Evolutionary conservation across 2,329 filamentous ascomycete species (phyloP).

Genomic region (Fusarium sp.): DNA sequence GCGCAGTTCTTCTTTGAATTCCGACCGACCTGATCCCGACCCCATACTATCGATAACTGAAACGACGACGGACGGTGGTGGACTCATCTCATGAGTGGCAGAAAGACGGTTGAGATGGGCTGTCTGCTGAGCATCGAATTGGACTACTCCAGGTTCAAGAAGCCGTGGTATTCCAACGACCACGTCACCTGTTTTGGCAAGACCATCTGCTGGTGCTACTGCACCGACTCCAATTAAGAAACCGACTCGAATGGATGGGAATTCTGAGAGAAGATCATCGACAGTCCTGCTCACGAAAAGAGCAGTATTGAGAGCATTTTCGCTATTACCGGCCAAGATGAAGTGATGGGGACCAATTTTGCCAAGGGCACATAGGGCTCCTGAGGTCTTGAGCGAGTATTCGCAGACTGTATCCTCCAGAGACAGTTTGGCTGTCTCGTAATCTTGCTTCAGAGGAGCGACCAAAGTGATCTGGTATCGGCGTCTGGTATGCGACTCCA

Average conservation of each 20-base stretch:
- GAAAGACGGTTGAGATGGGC: not conserved
- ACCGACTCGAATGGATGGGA: not conserved
- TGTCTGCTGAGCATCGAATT: not conserved
- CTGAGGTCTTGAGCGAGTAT: not conserved
- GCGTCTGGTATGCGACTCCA: not conserved
- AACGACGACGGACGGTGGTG: rapidly evolving
- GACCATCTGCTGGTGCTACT: rapidly evolving
- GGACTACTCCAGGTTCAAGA: not conserved
- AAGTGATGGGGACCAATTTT: not conserved
- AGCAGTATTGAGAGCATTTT: rapidly evolving
- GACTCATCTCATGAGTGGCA: not conserved
- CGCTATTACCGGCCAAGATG: not conserved
- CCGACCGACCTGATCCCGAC: rapidly evolving
- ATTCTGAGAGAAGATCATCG: not conserved
- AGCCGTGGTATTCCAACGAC: not conserved
- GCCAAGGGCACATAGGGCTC: not conserved
- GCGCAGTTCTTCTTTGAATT: not conserved
- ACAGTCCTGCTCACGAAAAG: rapidly evolving
- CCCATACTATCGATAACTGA: rapidly evolving
- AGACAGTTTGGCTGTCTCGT: not conserved
- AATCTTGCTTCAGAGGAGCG: not conserved
- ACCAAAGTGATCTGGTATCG: not conserved
- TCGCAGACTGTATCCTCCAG: rapidly evolving
- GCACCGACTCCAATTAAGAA: not conserved
- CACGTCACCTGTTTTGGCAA: not conserved